Evolutionary conservation across 2,329 filamentous ascomycete genomes (phyloP).

Genomic region (Botrytis fabae): DNA sequence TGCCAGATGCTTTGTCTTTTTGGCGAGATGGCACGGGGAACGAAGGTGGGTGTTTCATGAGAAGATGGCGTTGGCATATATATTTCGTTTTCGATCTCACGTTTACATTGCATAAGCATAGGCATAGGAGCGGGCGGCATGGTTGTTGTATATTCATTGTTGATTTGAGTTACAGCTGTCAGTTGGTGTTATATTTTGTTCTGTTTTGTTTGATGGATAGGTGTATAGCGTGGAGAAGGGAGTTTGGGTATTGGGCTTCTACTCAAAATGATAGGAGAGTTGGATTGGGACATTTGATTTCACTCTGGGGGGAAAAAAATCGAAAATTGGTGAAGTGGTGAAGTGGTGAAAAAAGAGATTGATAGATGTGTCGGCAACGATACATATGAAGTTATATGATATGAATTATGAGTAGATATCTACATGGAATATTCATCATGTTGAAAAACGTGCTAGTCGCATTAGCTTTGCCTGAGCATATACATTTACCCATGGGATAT

Average conservation of each 20-base stretch:
- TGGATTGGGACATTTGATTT: not conserved
- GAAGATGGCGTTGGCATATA: not conserved
- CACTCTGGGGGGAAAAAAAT: not conserved
- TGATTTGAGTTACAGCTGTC: not conserved
- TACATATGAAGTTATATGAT: not conserved
- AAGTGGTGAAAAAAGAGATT: not conserved
- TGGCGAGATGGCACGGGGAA: not conserved
- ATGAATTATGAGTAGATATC: not conserved
- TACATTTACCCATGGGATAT: not conserved
- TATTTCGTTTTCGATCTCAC: not conserved
- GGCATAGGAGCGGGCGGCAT: not conserved
- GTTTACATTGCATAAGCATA: not conserved
- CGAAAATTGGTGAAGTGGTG: not conserved
- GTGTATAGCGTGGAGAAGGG: not conserved
- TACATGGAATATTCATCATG: not conserved
- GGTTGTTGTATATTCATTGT: constrained; percentile 4
- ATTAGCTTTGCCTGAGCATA: not conserved
- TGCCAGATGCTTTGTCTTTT: not conserved
- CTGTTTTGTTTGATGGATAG: not conserved
- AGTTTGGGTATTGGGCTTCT: not conserved
- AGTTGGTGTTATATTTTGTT: not conserved
- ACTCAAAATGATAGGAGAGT: not conserved
- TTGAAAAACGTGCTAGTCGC: not conserved
- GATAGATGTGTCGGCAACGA: not conserved
- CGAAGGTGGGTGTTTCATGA: not conserved